phyloP scores from a whole-genome alignment of 768 basidiomycete species.

The Termitomyces sp. region DNA sequence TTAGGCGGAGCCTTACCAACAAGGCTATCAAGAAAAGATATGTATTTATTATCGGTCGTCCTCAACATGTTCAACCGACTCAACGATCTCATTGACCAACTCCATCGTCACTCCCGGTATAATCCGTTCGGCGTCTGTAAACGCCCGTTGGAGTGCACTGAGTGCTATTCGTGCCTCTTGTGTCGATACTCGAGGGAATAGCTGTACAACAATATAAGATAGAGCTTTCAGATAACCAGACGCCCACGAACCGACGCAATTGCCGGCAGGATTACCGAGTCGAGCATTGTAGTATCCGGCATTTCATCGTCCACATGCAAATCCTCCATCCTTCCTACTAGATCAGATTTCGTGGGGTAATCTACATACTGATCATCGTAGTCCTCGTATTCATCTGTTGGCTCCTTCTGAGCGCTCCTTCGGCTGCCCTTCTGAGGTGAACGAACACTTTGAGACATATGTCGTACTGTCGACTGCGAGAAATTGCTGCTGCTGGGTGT shows the following conservation, averaged over 20 bases:
- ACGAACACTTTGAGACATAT: constrained; percentile 33
- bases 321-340: constrained; percentile 43
- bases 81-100: constrained; percentile 89
- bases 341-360: constrained; percentile 37
- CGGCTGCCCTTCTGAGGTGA: constrained; percentile 23
- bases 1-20: not conserved
- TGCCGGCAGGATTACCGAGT: constrained; percentile 93
- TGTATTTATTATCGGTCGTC: constrained; percentile 49
- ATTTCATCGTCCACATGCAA: constrained; percentile 51
- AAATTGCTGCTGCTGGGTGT: constrained; percentile 34
- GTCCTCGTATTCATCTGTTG: constrained; percentile 63
- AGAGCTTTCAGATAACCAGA: not conserved
- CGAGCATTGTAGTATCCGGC: constrained; percentile 88
- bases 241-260: constrained; percentile 77
- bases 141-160: constrained; percentile 82
- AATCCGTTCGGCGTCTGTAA: constrained; percentile 90
- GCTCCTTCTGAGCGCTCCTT: constrained; percentile 32
- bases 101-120: constrained; percentile 95
- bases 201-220: constrained; percentile 33
- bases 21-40: not conserved
- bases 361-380: constrained; percentile 54
- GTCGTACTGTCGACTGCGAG: constrained; percentile 67
- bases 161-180: constrained; percentile 86
- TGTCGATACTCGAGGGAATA: constrained; percentile 90
- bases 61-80: constrained; percentile 87